These are phyloP conservation scores for Sporothrix schenckii DNA, from an alignment of 2,329 filamentous ascomycete genomes.

Conservation along the genomic window DNA sequence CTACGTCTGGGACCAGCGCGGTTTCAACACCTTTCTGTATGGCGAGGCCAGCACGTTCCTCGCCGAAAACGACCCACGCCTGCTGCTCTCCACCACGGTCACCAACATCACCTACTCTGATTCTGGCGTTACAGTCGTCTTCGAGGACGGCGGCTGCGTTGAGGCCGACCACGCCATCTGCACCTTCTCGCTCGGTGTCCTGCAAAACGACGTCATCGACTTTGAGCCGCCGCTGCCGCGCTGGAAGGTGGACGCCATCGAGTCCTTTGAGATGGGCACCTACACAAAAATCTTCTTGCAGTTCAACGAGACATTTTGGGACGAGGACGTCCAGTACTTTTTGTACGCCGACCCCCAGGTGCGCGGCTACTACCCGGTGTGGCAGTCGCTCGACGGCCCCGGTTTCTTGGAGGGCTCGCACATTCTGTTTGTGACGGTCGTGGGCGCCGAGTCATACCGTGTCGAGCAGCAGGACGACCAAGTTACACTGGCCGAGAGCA, in stretches of 20 bases:
- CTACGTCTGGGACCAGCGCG: slow-evolving; percentile 27
- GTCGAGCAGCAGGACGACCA: slow-evolving; percentile 27
- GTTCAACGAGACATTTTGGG: slow-evolving; percentile 30
- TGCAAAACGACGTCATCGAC: slow-evolving; percentile 22
- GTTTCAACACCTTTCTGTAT: slow-evolving; percentile 10
- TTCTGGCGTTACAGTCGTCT: background rate
- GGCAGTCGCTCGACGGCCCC: slow-evolving; percentile 18
- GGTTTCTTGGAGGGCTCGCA: slow-evolving; percentile 24
- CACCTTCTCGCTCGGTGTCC: slow-evolving; percentile 29
- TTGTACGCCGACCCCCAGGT: slow-evolving; percentile 24
- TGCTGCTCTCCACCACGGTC: slow-evolving; percentile 11
- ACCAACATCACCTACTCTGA: slow-evolving; percentile 19
- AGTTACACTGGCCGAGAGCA: background rate
- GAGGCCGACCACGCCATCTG: slow-evolving; percentile 30
- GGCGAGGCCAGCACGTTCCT: slow-evolving; percentile 22
- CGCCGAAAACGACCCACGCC: background rate
- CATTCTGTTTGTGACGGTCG: slow-evolving; percentile 25
- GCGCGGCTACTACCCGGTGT: slow-evolving; percentile 24
- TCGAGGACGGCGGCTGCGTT: slow-evolving; percentile 26
- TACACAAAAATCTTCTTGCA: slow-evolving; percentile 30
- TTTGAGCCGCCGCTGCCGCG: slow-evolving; percentile 23
- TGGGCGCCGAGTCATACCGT: slow-evolving; percentile 15
- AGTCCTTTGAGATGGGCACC: slow-evolving; percentile 30
- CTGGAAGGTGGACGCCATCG: slow-evolving; percentile 27
- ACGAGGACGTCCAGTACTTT: slow-evolving; percentile 18